These are phyloP conservation scores for Aspergillus olivimuriae DNA, from an alignment of 495 filamentous ascomycete species.

Conservation along the genomic window DNA sequence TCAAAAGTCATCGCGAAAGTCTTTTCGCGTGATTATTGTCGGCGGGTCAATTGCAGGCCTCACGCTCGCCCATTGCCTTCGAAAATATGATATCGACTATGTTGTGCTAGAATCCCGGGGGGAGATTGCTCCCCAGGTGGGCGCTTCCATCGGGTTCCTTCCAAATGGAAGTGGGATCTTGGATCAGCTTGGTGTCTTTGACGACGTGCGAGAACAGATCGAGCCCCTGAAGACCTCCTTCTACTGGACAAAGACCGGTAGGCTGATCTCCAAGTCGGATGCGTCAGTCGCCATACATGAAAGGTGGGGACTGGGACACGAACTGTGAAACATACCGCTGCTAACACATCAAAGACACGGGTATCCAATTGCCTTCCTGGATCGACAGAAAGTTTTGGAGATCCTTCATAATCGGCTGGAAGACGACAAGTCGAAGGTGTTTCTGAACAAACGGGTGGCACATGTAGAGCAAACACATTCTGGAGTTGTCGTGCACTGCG, in stretches of 20 bases:
- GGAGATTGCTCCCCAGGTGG: slow-evolving; percentile 31
- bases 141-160: slow-evolving; percentile 30
- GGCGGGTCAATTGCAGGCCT: slow-evolving; percentile 48
- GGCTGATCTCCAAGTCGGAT: background rate
- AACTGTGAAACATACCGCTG: background rate
- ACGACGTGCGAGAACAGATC: slow-evolving; percentile 17
- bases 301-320: too few species aligned
- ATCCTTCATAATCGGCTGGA: slow-evolving; percentile 13
- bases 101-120: slow-evolving; percentile 40
- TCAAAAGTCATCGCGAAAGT: background rate
- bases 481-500: slow-evolving; percentile 8
- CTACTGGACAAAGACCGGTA: background rate
- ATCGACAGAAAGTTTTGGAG: slow-evolving; percentile 24
- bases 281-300: background rate
- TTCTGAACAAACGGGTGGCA: slow-evolving; percentile 10
- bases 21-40: slow-evolving; percentile 38
- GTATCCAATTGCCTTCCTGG: slow-evolving; percentile 21
- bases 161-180: slow-evolving; percentile 36
- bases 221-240: slow-evolving; percentile 6
- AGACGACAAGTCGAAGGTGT: slow-evolving; percentile 4
- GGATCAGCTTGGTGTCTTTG: slow-evolving; percentile 44
- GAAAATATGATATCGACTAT: slow-evolving; percentile 39
- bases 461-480: slow-evolving; percentile 1
- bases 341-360: slow-evolving; percentile 17
- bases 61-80: slow-evolving; percentile 39